phyloP scores from a whole-genome alignment of 768 basidiomycete species.

The Stropharia rugosoannulata region DNA sequence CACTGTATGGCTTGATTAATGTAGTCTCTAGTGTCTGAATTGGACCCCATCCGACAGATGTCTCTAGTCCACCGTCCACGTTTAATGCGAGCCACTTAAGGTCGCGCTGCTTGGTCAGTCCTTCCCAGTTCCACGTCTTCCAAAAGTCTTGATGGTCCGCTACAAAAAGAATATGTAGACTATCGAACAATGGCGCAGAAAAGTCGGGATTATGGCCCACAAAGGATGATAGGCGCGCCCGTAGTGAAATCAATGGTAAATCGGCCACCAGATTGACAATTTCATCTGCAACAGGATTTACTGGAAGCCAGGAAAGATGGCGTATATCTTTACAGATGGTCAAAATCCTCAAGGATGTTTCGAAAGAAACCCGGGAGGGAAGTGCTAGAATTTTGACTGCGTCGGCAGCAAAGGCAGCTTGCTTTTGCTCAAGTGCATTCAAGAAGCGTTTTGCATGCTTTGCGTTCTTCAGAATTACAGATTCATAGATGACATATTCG shows the following conservation, averaged over 20 bases:
- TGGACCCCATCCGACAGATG: not conserved
- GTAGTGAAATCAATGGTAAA: slow-evolving; percentile 6
- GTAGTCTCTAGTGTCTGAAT: slow-evolving; percentile 1
- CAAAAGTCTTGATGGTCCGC: slow-evolving; percentile 5
- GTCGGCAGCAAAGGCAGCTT: slow-evolving; percentile 8
- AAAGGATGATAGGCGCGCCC: slow-evolving; percentile 6
- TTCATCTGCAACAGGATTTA: slow-evolving; percentile 2
- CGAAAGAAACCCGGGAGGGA: slow-evolving; percentile 4
- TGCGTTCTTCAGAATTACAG: slow-evolving; percentile 5
- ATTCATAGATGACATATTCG: slow-evolving; percentile 11
- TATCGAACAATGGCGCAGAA: slow-evolving; percentile 3
- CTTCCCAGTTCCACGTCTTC: slow-evolving; percentile 10
- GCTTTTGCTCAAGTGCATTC: slow-evolving; percentile 7
- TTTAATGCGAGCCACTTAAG: slow-evolving; percentile 12
- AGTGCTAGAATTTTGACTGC: slow-evolving; percentile 12
- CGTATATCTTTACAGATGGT: slow-evolving; percentile 5
- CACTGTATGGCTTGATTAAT: slow-evolving; percentile 4
- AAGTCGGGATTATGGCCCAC: slow-evolving; percentile 8
- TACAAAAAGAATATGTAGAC: slow-evolving; percentile 7
- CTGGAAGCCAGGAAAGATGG: slow-evolving; percentile 11
- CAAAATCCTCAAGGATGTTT: slow-evolving; percentile 8
- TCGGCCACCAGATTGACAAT: slow-evolving; percentile 1
- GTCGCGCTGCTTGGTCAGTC: not conserved
- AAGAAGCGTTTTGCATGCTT: slow-evolving; percentile 11
- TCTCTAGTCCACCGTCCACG: slow-evolving; percentile 5